These are phyloP conservation scores for Paecilomyces variotii DNA, from an alignment of 2,329 filamentous ascomycete species.

Conservation along the genomic window DNA sequence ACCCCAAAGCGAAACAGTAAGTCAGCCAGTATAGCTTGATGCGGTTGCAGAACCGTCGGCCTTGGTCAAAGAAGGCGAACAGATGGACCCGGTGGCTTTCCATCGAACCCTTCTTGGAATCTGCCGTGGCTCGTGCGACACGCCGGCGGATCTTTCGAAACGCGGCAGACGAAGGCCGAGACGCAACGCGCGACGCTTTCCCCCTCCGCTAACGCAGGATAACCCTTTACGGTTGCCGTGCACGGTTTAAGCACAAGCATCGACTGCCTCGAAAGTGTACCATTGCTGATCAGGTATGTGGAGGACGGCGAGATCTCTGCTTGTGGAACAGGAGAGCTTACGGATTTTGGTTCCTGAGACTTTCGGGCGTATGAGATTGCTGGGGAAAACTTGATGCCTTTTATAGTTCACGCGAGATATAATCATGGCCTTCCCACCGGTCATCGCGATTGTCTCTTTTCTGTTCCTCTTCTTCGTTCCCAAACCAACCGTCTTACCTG, in stretches of 20 bases:
- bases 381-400: background rate
- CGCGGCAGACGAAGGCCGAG: constrained; percentile 5
- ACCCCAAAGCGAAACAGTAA: background rate
- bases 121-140: constrained; percentile 2
- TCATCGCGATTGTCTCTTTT: constrained; percentile 16
- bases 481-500: constrained; percentile 1
- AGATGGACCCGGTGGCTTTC: background rate
- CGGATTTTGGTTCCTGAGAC: background rate
- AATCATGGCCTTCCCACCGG: constrained; percentile 26
- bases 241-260: background rate
- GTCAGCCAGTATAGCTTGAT: background rate
- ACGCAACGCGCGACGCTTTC: constrained; percentile 9
- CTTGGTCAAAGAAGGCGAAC: background rate
- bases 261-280: constrained; percentile 11
- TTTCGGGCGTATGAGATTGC: background rate
- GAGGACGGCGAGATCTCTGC: background rate
- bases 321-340: background rate
- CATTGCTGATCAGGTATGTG: background rate
- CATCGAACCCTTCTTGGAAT: background rate
- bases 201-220: constrained; percentile 12
- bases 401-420: constrained; percentile 29
- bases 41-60: background rate
- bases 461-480: constrained; percentile 4
- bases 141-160: constrained; percentile 6
- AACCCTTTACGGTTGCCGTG: background rate